Base-by-base conservation (phyloP, 202 grass and related monocot species). In the Zizania palustris region DNA sequence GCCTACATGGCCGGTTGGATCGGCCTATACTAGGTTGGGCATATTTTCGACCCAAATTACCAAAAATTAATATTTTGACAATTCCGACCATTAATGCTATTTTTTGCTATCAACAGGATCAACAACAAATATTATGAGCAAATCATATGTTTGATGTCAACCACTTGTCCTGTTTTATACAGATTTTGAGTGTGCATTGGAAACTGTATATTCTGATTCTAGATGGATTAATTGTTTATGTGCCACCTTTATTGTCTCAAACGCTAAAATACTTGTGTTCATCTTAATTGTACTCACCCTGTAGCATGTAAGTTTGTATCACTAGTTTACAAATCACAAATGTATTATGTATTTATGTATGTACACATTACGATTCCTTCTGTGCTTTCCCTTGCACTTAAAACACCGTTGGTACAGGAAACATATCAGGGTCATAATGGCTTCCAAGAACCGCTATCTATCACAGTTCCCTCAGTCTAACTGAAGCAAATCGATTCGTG, bases 121-220 rank as follows among this genome's bases (percentile, higher is more conserved):
- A n/a, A 60, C 38, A 61, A 1, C 45, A 50, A 44, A 64, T 20
- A 43, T 44, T 9, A 11, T 68, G 62, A 45, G 22, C 4, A 80
- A 33, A 80, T 51, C 51, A 62, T 51, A 63, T 67, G 13, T 14
- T 39, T 65, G 41, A 45, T 44, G 60, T 10, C 33, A 80, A 45
- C 18, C 35, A 13, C 34, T 15, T 79, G 20, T 63, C 14, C 9
- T 59, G 7, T 50, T 28, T 33, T 48, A 57, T 68, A 19, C 65
- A 16, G 6, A 73, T 46, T 7, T 69, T 46, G 62, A 18, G 35
- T 33, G 9, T 73, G 18, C 10, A 45, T 33, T 1, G 44, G 0
- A 15, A 44, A 11, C 21, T 74, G 14, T 64, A 65, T 12, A 74
- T 13, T 63, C 37, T 70, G 48, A 60, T 66, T 65, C 33, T 63